phyloP scores from a whole-genome alignment of 495 filamentous ascomycete genomes.

The Xylaria grammica region DNA sequence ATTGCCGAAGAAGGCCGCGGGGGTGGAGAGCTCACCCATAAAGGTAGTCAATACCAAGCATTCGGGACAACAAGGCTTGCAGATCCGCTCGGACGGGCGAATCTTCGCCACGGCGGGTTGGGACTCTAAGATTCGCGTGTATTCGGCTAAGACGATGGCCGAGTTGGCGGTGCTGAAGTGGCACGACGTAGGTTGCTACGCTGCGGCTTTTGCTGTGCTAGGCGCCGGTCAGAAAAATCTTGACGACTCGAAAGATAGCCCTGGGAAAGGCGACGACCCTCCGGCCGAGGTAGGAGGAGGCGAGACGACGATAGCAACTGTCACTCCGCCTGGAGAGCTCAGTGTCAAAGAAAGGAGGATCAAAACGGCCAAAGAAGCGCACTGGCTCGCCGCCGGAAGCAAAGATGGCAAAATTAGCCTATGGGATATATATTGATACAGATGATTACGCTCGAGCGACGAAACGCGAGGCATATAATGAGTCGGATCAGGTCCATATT shows the following conservation, averaged over 20 bases:
- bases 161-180: slow-evolving; percentile 95
- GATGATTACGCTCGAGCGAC: neutral
- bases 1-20: slow-evolving; percentile 28
- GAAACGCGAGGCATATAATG: neutral
- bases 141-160: slow-evolving; percentile 78
- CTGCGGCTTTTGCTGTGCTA: slow-evolving; percentile 74
- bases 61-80: slow-evolving; percentile 82
- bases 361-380: slow-evolving; percentile 67
- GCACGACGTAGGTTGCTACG: slow-evolving; percentile 89
- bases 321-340: slow-evolving; percentile 39
- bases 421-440: slow-evolving; percentile 87
- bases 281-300: neutral
- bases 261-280: neutral
- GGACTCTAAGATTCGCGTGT: slow-evolving; percentile 82
- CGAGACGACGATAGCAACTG: slow-evolving; percentile 14
- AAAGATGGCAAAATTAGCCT: slow-evolving; percentile 97
- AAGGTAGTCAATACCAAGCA: slow-evolving; percentile 79
- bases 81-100: slow-evolving; percentile 78
- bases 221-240: slow-evolving; percentile 9
- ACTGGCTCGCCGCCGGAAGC: slow-evolving; percentile 89
- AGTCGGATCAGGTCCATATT: neutral
- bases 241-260: neutral
- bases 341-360: slow-evolving; percentile 68
- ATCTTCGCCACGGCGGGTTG: slow-evolving; percentile 93
- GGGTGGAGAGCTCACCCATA: slow-evolving; percentile 46